Percentiles rank a stretch among this genome's conserved stretches.
phyloP scores from a whole-genome alignment of 1,284 basidiomycete species.

The Ceratobasidium sp. region DNA sequence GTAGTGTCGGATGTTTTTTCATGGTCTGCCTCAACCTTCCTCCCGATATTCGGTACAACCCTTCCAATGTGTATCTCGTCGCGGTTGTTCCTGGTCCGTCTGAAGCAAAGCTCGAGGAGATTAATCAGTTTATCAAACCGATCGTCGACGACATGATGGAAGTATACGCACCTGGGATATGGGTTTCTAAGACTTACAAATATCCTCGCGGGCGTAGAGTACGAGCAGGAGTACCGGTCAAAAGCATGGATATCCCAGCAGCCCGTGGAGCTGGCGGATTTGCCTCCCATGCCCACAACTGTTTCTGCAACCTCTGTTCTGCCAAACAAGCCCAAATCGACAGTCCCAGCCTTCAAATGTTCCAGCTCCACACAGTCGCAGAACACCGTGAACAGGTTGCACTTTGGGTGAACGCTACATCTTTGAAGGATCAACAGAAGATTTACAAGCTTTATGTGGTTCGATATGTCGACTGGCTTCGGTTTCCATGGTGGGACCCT shows the following conservation, averaged over 20 bases:
- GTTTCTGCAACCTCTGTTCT: neutral
- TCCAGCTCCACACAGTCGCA: neutral
- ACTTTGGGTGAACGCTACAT: neutral
- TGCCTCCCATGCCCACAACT: neutral
- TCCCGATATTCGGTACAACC: conserved; percentile 54
- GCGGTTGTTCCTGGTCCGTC: conserved; percentile 57
- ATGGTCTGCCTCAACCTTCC: conserved; percentile 60
- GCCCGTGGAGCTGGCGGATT: neutral
- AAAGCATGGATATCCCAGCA: conserved; percentile 4
- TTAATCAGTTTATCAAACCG: conserved; percentile 51
- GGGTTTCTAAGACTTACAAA: conserved; percentile 46
- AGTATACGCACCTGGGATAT: conserved; percentile 51
- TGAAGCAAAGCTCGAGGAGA: conserved; percentile 53
- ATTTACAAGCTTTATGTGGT: neutral
- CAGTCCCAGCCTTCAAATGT: neutral
- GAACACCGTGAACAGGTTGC: neutral
- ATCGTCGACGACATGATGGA: conserved; percentile 4
- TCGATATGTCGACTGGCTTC: neutral
- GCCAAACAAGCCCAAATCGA: neutral
- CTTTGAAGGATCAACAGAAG: neutral
- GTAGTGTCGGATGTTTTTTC: conserved; percentile 56
- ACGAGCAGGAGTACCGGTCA: neutral
- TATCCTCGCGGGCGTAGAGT: conserved; percentile 22
- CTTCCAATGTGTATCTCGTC: conserved; percentile 58
- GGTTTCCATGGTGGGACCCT: neutral